Base-by-base conservation (phyloP, 176 grass and related monocot species). In the Musa schizocarpa region DNA sequence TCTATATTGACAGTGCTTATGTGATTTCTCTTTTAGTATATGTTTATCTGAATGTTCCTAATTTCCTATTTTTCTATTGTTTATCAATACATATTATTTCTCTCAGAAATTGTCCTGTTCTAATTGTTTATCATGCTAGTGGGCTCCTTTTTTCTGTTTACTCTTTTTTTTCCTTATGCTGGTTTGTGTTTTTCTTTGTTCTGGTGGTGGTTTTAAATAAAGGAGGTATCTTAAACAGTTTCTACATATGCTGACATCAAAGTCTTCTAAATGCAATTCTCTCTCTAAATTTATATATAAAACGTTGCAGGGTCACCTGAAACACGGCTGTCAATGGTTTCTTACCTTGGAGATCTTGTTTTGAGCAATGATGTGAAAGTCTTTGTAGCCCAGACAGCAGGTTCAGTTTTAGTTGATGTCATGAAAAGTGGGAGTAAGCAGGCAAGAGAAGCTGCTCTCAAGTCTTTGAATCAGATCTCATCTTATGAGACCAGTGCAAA, bases 371-470 rank as follows among this genome's bases (percentile, higher is more conserved):
- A 92, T 65, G 29, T 92, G 54, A 92, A 92, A 64, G 79, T 80
- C 20, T 82, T 92, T 68, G 86, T 92, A 1, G 90, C 90, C 29
- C 43, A 81, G 75, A 87, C 80, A 68, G 90, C 83, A 56, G 90
- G 90, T 69, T 82, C 77, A 23, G 71, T 85, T 73, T 81, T 92
- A 74, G 84, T 83, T 73, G 61, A 83, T 51, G 50, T 89, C 65
- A 75, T 92, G 74, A 83, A 80, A 78, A 84, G 88, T 57, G 87
- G 87, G 4, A 88, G 66, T 68, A 80, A 82, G 71, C 76, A 82
- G 67, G 82, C 87, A 75, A 83, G 83, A 82, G 80, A 92, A 87
- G 82, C 85, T 63, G 82, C 90, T 84, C 85, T 92, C 70, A 87
- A 84, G 59, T 87, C 88, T 43, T 80, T 92, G 48, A 85, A 84